Evolutionary conservation across 2,329 filamentous ascomycete genomes (phyloP).

Genomic region (Lasiodiplodia sp.): DNA sequence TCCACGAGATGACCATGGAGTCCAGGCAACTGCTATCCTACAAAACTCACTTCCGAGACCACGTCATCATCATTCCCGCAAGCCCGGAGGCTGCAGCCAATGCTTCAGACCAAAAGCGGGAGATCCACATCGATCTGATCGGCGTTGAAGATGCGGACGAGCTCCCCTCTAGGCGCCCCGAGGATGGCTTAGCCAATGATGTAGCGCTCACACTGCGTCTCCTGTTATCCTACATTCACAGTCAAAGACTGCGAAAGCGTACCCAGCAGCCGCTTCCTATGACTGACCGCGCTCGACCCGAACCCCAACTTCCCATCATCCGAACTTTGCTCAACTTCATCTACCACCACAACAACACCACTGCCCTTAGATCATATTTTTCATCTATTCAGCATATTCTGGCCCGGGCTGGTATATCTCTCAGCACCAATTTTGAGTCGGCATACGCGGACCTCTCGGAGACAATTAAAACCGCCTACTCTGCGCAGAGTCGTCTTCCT

Average conservation of each 20-base stretch:
- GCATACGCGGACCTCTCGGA: conserved; percentile 19
- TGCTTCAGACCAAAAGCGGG: conserved; percentile 58
- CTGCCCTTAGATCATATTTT: conserved; percentile 47
- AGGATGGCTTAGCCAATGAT: conserved; percentile 65
- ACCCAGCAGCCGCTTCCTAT: conserved; percentile 69
- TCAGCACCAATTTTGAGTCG: conserved; percentile 36
- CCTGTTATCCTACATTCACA: conserved; percentile 80
- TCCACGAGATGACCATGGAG: conserved; percentile 87
- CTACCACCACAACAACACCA: conserved; percentile 55
- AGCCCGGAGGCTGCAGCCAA: conserved; percentile 33
- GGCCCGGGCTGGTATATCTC: conserved; percentile 40
- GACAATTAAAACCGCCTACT: conserved; percentile 34
- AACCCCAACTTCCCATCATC: conserved; percentile 64
- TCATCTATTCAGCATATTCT: conserved; percentile 35
- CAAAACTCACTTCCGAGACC: conserved; percentile 69
- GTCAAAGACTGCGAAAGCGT: conserved; percentile 73
- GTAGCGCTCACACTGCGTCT: conserved; percentile 74
- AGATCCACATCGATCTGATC: conserved; percentile 73
- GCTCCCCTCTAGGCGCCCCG: conserved; percentile 37
- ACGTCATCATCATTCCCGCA: conserved; percentile 45
- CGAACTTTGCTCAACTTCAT: conserved; percentile 64
- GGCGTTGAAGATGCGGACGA: conserved; percentile 59
- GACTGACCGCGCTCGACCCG: conserved; percentile 57
- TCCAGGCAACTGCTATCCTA: conserved; percentile 75
- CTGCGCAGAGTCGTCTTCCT: conserved; percentile 32